phyloP scores from a whole-genome alignment of 2,329 filamentous ascomycete genomes.

The Claviceps africana region DNA sequence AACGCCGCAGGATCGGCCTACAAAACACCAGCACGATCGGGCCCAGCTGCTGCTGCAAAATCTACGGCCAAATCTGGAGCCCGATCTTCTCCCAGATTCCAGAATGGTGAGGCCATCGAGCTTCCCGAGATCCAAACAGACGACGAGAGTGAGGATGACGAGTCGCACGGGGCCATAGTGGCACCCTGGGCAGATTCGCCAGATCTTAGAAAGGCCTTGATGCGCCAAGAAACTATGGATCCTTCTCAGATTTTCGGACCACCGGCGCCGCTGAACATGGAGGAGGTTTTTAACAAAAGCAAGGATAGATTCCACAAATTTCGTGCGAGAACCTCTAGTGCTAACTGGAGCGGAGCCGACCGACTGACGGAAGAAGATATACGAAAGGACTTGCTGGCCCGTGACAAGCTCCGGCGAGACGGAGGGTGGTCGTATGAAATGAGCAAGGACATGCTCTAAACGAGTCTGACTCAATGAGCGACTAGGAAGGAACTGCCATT shows the following conservation, averaged over 20 bases:
- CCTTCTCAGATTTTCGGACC: conserved; percentile 79
- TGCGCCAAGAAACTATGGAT: conserved; percentile 73
- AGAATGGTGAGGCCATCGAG: conserved; percentile 78
- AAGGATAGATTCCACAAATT: conserved; percentile 79
- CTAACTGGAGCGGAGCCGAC: conserved; percentile 82
- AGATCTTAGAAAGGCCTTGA: conserved; percentile 60
- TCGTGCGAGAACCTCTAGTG: conserved; percentile 79
- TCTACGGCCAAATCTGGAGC: conserved; percentile 45
- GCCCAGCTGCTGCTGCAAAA: conserved; percentile 28
- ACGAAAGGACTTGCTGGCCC: conserved; percentile 60
- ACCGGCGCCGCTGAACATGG: conserved; percentile 79
- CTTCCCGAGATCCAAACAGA: conserved; percentile 93
- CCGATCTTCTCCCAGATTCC: conserved; percentile 69
- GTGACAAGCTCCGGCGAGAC: conserved; percentile 66
- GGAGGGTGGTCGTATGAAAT: conserved; percentile 71
- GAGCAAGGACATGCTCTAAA: conserved; percentile 31
- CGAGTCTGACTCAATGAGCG: background rate
- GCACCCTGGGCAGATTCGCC: conserved; percentile 85
- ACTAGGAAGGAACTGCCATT: background rate
- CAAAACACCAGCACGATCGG: conserved; percentile 56
- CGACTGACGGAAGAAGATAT: conserved; percentile 78
- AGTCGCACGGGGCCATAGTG: conserved; percentile 38
- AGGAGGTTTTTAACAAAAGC: conserved; percentile 87
- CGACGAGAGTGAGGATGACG: conserved; percentile 69
- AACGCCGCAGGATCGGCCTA: conserved; percentile 41